These are phyloP conservation scores for Ganoderma sinense DNA, from an alignment of 1,284 basidiomycete genomes.

Conservation along the genomic window DNA sequence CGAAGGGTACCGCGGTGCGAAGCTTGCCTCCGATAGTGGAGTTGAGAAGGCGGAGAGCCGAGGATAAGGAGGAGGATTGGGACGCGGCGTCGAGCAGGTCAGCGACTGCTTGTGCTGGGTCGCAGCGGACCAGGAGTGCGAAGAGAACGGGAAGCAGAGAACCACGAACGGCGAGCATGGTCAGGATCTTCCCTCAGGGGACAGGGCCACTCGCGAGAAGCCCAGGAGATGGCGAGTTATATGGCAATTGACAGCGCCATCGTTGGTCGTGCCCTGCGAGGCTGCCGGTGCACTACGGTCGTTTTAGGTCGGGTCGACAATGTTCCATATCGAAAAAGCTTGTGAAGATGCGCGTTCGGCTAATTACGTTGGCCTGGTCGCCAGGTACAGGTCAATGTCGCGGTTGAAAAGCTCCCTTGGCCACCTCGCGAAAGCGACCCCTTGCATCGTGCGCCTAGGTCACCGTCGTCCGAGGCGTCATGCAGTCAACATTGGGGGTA, in stretches of 20 bases:
- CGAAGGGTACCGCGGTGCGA: conserved; percentile 36
- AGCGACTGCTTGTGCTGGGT: conserved; percentile 51
- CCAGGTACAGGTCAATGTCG: background rate
- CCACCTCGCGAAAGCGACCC: background rate
- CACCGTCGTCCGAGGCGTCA: too few species aligned
- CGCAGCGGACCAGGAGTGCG: conserved; percentile 4
- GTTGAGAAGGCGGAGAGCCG: conserved; percentile 47
- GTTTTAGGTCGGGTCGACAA: background rate
- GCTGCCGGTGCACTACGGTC: background rate
- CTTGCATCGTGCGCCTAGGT: background rate
- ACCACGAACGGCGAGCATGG: conserved; percentile 15
- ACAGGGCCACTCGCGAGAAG: background rate
- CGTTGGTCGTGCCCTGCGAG: background rate
- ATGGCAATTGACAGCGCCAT: background rate
- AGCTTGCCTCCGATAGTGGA: conserved; percentile 42
- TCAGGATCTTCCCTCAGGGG: conserved; percentile 1
- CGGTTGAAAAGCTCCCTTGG: background rate
- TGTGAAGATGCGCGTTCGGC: background rate
- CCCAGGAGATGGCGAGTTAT: background rate
- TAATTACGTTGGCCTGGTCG: background rate
- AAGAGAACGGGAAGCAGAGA: background rate
- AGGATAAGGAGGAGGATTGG: conserved; percentile 39
- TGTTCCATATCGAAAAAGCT: background rate
- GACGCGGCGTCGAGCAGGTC: conserved; percentile 50
- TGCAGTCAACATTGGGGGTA: background rate